Conservation (phyloP, 352 stramenopile species). For the Lagenidium giganteum region DNA sequence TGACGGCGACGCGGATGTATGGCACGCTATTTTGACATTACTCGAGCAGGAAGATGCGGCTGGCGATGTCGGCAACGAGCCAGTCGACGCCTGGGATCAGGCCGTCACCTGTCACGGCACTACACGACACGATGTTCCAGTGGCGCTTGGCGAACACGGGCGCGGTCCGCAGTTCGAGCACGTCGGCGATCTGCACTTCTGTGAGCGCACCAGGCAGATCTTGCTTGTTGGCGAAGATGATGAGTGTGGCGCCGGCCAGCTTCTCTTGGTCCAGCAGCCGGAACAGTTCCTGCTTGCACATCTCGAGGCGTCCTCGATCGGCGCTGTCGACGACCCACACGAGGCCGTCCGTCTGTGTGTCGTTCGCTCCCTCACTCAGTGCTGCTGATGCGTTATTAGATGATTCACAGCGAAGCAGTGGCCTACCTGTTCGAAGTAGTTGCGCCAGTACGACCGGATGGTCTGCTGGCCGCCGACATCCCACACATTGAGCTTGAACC, state of each 20-base stretch:
- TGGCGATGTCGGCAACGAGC: slow-evolving; percentile 95
- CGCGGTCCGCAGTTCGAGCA: slow-evolving; percentile 77
- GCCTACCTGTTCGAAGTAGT: slow-evolving; percentile 94
- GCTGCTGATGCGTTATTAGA: not conserved
- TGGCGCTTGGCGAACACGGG: slow-evolving; percentile 84
- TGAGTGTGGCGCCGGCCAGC: slow-evolving; percentile 95
- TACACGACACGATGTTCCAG: slow-evolving; percentile 94
- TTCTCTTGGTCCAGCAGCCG: slow-evolving; percentile 92
- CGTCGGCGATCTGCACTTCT: slow-evolving; percentile 87
- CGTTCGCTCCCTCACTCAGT: not conserved
- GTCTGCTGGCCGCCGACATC: slow-evolving; percentile 97
- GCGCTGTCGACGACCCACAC: slow-evolving; percentile 99
- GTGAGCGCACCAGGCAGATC: slow-evolving; percentile 92
- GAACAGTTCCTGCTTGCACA: slow-evolving; percentile 90
- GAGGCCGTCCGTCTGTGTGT: slow-evolving; percentile 92
- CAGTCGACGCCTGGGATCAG: slow-evolving; percentile 97
- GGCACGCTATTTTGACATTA: slow-evolving; percentile 17
- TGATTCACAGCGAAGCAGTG: not conserved
- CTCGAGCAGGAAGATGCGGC: slow-evolving; percentile 94
- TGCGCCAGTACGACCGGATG: slow-evolving; percentile 97
- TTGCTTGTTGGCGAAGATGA: slow-evolving; percentile 99
- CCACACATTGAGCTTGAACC: slow-evolving; percentile 87
- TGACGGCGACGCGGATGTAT: not conserved
- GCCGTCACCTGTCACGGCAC: slow-evolving; percentile 93
- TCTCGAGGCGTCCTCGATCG: slow-evolving; percentile 91